Evolutionary conservation across 768 basidiomycete species (phyloP).

Genomic region (Mycena kentingensis): DNA sequence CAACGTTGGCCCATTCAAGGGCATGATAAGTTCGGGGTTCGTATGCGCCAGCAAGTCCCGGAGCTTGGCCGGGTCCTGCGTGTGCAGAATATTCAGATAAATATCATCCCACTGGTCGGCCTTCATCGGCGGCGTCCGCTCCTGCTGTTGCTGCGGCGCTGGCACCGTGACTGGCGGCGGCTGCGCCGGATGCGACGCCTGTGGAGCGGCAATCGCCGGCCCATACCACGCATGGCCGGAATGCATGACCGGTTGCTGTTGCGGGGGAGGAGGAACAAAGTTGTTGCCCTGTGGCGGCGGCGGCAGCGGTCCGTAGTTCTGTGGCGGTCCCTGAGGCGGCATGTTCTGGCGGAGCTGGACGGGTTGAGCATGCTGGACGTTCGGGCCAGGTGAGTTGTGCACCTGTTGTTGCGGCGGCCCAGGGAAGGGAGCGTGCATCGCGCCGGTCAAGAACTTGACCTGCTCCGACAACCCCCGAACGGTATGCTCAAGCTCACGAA

Average conservation of each 20-base stretch:
- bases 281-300: conserved; percentile 42
- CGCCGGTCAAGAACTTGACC: conserved; percentile 67
- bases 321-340: too few relatives aligned
- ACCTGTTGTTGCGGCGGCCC: conserved; percentile 41
- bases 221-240: conserved; percentile 69
- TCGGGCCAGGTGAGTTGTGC: conserved; percentile 43
- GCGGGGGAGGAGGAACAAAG: conserved; percentile 39
- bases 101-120: conserved; percentile 84
- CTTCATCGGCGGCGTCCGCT: conserved; percentile 56
- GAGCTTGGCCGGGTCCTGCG: conserved; percentile 73
- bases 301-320: too few relatives aligned
- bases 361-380: conserved; percentile 39
- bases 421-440: conserved; percentile 41
- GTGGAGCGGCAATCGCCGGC: conserved; percentile 72
- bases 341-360: conserved; percentile 46
- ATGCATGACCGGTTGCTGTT: conserved; percentile 43
- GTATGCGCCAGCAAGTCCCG: conserved; percentile 72
- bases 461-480: conserved; percentile 78
- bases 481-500: conserved; percentile 80
- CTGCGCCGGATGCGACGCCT: conserved; percentile 73
- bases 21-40: conserved; percentile 81
- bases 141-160: conserved; percentile 39
- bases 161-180: conserved; percentile 30
- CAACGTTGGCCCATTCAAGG: conserved; percentile 65
- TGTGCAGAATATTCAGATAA: conserved; percentile 74